These are phyloP conservation scores for Heliocybe sulcata DNA, from an alignment of 1,284 basidiomycete species.

Conservation along the genomic window DNA sequence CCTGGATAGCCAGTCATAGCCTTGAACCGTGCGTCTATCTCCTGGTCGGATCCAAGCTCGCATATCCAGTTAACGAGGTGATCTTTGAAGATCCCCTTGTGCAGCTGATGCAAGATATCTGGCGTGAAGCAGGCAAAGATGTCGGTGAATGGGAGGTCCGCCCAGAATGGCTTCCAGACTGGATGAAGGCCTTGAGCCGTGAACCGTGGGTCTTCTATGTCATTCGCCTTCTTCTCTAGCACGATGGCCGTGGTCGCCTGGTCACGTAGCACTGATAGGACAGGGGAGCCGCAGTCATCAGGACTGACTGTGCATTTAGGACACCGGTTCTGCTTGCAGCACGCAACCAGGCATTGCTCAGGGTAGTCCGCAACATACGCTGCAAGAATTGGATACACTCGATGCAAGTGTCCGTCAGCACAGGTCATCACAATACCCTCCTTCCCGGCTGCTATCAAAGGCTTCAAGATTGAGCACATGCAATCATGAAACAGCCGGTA, in stretches of 20 bases:
- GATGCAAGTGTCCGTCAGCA: conserved; percentile 14
- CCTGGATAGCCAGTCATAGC: conserved; percentile 12
- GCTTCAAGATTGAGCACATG: conserved; percentile 14
- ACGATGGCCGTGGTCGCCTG: background rate
- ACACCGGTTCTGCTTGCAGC: conserved; percentile 13
- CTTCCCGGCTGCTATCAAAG: conserved; percentile 13
- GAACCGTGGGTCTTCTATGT: background rate
- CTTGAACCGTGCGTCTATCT: conserved; percentile 16
- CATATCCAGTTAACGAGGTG: conserved; percentile 20
- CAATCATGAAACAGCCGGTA: conserved; percentile 21
- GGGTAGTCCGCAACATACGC: conserved; percentile 18
- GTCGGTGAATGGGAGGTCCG: conserved; percentile 14
- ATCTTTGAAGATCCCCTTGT: conserved; percentile 22
- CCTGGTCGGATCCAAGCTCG: conserved; percentile 12
- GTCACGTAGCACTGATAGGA: conserved; percentile 1
- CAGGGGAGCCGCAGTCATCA: conserved; percentile 9
- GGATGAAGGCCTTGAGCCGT: conserved; percentile 2
- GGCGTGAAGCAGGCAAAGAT: conserved; percentile 16
- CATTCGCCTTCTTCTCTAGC: background rate
- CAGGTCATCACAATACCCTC: conserved; percentile 17
- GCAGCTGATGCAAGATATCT: conserved; percentile 20
- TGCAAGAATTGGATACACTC: conserved; percentile 16
- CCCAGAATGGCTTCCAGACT: conserved; percentile 19
- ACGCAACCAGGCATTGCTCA: conserved; percentile 16
- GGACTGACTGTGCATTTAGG: conserved; percentile 11